These are phyloP conservation scores for Leucoagaricus sp. DNA, from an alignment of 1,284 basidiomycete genomes.

Conservation along the genomic window DNA sequence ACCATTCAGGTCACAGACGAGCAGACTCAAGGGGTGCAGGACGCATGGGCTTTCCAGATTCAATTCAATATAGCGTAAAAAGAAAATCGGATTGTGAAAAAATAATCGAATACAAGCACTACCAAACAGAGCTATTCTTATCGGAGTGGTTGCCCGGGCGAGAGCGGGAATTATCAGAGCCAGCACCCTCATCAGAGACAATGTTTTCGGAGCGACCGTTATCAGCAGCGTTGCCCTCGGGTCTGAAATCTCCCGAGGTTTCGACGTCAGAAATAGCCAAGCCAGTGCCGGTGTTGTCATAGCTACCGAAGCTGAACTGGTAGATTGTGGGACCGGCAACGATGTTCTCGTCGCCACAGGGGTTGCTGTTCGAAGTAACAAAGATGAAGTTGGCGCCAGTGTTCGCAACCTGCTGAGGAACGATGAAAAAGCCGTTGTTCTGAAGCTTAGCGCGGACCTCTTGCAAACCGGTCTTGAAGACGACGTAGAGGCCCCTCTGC, in stretches of 20 bases:
- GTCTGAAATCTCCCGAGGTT: constrained; percentile 39
- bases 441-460: constrained; percentile 7
- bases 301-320: constrained; percentile 23
- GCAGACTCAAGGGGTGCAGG: constrained; percentile 31
- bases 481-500: not conserved
- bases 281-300: too few relatives aligned
- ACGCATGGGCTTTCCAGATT: constrained; percentile 48
- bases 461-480: constrained; percentile 13
- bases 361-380: constrained; percentile 23
- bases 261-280: too few relatives aligned
- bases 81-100: not conserved
- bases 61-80: not conserved
- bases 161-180: too few relatives aligned
- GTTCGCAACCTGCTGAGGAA: constrained; percentile 34
- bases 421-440: constrained; percentile 22
- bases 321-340: constrained; percentile 50
- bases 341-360: constrained; percentile 38
- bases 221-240: too few relatives aligned
- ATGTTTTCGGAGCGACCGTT: too few relatives aligned
- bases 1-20: constrained; percentile 33
- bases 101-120: not conserved
- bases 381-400: constrained; percentile 36
- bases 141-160: not conserved
- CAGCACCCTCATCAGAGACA: too few relatives aligned
- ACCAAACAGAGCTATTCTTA: not conserved